Conservation (phyloP, 495 filamentous ascomycete species). For the Podospora fimiseda region DNA sequence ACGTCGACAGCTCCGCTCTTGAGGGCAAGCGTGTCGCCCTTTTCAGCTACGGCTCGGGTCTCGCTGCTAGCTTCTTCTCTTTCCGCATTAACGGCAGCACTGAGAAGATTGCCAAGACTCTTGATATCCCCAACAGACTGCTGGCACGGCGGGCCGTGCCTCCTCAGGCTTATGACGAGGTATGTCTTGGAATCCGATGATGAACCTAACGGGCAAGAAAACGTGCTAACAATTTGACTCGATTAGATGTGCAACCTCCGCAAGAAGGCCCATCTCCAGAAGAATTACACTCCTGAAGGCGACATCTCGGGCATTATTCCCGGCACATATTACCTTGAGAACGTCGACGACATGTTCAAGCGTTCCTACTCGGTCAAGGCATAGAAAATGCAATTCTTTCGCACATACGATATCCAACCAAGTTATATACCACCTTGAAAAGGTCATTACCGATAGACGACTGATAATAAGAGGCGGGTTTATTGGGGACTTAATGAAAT, state of each 20-base stretch:
- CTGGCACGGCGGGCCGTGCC: constrained; percentile 62
- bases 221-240: constrained; percentile 17
- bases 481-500: no score
- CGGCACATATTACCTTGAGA: constrained; percentile 83
- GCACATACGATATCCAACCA: no score
- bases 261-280: constrained; percentile 90
- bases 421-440: no score
- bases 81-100: constrained; percentile 75
- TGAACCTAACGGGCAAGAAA: no score
- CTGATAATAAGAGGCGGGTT: no score
- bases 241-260: constrained; percentile 82
- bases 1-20: constrained; percentile 59
- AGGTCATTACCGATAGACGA: no score
- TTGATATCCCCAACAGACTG: constrained; percentile 75
- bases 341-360: constrained; percentile 93
- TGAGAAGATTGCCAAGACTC: constrained; percentile 64
- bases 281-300: constrained; percentile 75
- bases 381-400: no score
- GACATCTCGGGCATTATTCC: constrained; percentile 66
- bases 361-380: constrained; percentile 81
- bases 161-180: constrained; percentile 81
- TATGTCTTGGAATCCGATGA: constrained; percentile 26
- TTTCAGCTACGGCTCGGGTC: constrained; percentile 92
- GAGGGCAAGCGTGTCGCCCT: constrained; percentile 82
- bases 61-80: constrained; percentile 86